Conservation (phyloP, 805 yeast species). For the Komagataella kurtzmanii region DNA sequence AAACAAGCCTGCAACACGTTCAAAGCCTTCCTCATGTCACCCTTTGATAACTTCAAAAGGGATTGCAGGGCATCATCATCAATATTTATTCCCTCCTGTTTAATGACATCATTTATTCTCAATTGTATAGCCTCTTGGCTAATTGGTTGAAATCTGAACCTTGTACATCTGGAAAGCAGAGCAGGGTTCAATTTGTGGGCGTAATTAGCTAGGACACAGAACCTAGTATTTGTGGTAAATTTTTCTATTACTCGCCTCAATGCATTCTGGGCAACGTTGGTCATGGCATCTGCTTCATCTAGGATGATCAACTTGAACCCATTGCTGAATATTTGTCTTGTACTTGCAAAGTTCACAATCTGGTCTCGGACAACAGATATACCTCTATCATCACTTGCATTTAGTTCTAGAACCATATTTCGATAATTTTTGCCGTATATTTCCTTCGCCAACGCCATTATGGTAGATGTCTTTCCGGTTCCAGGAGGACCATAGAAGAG, state of each 20-base stretch:
- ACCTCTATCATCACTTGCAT: slow-evolving; percentile 96
- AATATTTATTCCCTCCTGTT: slow-evolving; percentile 50
- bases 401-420: slow-evolving; percentile 87
- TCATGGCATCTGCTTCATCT: slow-evolving; percentile 96
- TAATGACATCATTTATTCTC: slow-evolving; percentile 57
- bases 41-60: slow-evolving; percentile 61
- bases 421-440: slow-evolving; percentile 70
- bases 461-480: slow-evolving; percentile 85
- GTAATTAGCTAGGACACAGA: slow-evolving; percentile 91
- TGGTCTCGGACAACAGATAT: slow-evolving; percentile 96
- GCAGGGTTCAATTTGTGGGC: slow-evolving; percentile 95
- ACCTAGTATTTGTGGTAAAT: slow-evolving; percentile 88
- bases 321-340: slow-evolving; percentile 79
- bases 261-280: slow-evolving; percentile 76
- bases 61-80: slow-evolving; percentile 48
- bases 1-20: slow-evolving; percentile 91
- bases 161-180: slow-evolving; percentile 82
- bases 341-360: slow-evolving; percentile 91
- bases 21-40: slow-evolving; percentile 93
- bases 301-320: slow-evolving; percentile 85
- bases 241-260: slow-evolving; percentile 78
- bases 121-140: slow-evolving; percentile 50
- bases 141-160: slow-evolving; percentile 87
- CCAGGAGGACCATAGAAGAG: slow-evolving; percentile 95
- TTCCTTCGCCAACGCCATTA: slow-evolving; percentile 76